Evolutionary conservation across 129 eudicot species (phyloP), one percentile per base, ranked within the genome.

Genomic region (Tagetes patula): DNA sequence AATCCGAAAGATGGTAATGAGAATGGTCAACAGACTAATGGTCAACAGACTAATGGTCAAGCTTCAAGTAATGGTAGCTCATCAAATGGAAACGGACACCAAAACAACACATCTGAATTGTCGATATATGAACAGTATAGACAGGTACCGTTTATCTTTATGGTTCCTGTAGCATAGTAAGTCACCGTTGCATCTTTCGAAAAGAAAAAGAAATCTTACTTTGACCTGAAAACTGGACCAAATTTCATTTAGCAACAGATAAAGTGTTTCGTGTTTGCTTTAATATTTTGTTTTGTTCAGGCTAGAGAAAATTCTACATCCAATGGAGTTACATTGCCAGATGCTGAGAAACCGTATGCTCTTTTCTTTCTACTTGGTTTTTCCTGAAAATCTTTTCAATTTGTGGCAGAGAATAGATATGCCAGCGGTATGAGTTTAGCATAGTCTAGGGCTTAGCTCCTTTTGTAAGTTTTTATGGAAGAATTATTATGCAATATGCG

Each of bases 61-160:
- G 69, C 67, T 50, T 69, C 63, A 34, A 20, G 65, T 62, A 81
- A 82, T 80, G 96, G 86, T 14, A 79, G 75, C 80, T 74, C 80
- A 32, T 76, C 82, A 4, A 71, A 76, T 59, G 88, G 88, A 71
- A 86, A 56, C 77, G 85, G 82, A 12, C 74, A 38, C 3, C 69
- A 39, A 61, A 83, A 76, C 70, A 82, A 73, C 62, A 74, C 84
- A 34, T 70, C 94, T 62, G 99, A 95, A 9, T 72, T 95, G 76
- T 86, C 99, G 1, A 84, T 95, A 72, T 95, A 84, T 46, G 96
- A 95, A 67, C 96, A 95, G 81, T 87, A 82, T 59, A 82, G 73
- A 77, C 96, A 86, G 96, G 99, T 95, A 77, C 6, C 10, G 38
- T 11, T 6, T 8, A 9, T 74, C 50, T 60, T 56, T 56, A 20